Base-by-base conservation (phyloP, 768 basidiomycete genomes). In the Boletus coccyginus region DNA sequence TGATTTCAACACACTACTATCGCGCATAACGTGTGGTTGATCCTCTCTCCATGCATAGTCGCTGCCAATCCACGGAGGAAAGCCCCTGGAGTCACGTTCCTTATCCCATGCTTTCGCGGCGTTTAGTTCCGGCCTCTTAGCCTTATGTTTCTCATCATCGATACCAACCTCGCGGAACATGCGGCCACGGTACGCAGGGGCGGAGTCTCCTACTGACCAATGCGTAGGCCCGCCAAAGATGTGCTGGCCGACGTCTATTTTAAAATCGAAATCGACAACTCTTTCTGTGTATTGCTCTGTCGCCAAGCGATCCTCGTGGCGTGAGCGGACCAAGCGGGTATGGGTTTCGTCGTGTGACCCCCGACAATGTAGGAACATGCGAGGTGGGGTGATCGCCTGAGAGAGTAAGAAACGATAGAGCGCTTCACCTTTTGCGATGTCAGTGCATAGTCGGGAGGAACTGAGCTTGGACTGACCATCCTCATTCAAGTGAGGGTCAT, bases 361-460 rank as follows among this genome's bases (percentile, higher is more conserved):
- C 16, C 70, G 71, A 58, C 79, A 78, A 42, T 76, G 79, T 6
- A 88, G 64, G 36, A 72, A 68, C 56, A 80, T 73, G 21, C 56
- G 68, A 6, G 86, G 87, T 3, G 72, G 74, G 3, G 62, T 70
- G 33, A 62, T 67, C 2, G 85, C 77, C 50, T 86, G 82, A 5
- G 77, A 76, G 24, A 89, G 79, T 17, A 92, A 73, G 69, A 90
- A 92, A 54, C 87, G 82, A 67, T 88, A 90, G 24, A 91, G 77
- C 0, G 85, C 84, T 63, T 87, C 86, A 44, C 87, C 86, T 87
- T 52, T 12, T 55, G 50, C 8, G 19, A 38, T 36, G 54, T 62
- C 43, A 64, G 49, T 43, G 56, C 24, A 43, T 21, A 21, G 21
- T 35, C 0, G 49, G 1, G 7, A 29, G 39, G 46, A 29, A 43